Conservation (phyloP, 108 stramenopile genomes). For the Mayamaea pseudoterrestris region DNA sequence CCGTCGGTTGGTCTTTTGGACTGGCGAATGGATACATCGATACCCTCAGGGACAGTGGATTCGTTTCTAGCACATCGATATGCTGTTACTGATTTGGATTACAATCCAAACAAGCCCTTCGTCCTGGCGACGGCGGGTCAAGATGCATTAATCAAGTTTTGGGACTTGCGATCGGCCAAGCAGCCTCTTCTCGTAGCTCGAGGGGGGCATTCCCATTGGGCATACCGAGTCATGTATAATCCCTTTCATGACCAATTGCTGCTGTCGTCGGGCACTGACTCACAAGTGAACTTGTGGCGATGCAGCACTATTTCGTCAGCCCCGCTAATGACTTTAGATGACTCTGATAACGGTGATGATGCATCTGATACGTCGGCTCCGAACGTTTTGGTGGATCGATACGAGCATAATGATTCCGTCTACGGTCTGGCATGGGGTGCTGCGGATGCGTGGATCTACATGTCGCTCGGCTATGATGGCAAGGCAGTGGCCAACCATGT, state of each 20-base stretch:
- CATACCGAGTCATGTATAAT: constrained; percentile 77
- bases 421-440: constrained; percentile 86
- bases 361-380: constrained; percentile 2
- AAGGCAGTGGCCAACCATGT: constrained; percentile 86
- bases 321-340: constrained; percentile 72
- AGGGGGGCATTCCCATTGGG: constrained; percentile 89
- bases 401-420: constrained; percentile 81
- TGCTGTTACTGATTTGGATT: constrained; percentile 68
- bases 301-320: constrained; percentile 88
- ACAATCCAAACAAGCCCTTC: constrained; percentile 91
- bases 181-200: constrained; percentile 43
- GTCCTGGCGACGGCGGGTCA: constrained; percentile 77
- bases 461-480: constrained; percentile 86
- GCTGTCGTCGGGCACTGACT: constrained; percentile 87
- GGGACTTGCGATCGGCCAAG: constrained; percentile 71
- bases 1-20: constrained; percentile 34
- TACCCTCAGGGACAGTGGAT: constrained; percentile 19
- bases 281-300: constrained; percentile 88
- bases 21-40: constrained; percentile 34
- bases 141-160: constrained; percentile 91
- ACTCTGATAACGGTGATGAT: constrained; percentile 27
- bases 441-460: constrained; percentile 92
- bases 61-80: constrained; percentile 38
- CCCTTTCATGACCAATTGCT: constrained; percentile 98
- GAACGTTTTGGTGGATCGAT: constrained; percentile 71